These are phyloP conservation scores for Brassica cretica DNA, from an alignment of 345 rosid genomes.

Conservation along the genomic window DNA sequence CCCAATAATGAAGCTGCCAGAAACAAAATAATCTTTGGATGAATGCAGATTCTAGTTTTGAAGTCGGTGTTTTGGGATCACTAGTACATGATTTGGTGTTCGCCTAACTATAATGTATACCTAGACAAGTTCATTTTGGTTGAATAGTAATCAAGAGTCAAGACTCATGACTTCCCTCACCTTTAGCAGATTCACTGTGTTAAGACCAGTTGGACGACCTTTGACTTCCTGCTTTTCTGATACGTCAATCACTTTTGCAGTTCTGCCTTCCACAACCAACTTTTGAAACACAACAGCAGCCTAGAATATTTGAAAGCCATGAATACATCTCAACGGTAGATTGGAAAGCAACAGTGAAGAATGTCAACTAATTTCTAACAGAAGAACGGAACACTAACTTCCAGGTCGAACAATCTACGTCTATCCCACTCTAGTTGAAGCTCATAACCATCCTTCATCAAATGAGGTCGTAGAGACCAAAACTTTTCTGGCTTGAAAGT, in stretches of 20 bases:
- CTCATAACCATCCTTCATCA: slow-evolving; percentile 67
- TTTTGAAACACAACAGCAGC: slow-evolving; percentile 78
- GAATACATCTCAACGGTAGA: slow-evolving; percentile 5
- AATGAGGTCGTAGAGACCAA: slow-evolving; percentile 74
- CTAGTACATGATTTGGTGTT: slow-evolving; percentile 11
- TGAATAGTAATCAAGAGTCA: slow-evolving; percentile 6
- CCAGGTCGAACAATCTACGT: slow-evolving; percentile 76
- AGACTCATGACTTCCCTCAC: slow-evolving; percentile 43
- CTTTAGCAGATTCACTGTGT: slow-evolving; percentile 93
- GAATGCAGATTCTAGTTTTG: slow-evolving; percentile 5
- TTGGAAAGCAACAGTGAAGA: slow-evolving; percentile 20
- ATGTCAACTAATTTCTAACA: slow-evolving; percentile 18
- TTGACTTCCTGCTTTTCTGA: slow-evolving; percentile 80
- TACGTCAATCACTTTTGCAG: slow-evolving; percentile 63
- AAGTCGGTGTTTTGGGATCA: slow-evolving; percentile 12
- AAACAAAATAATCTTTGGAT: background rate
- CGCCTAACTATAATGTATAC: background rate
- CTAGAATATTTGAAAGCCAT: slow-evolving; percentile 47
- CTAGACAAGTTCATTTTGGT: slow-evolving; percentile 1
- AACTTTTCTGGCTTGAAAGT: slow-evolving; percentile 85
- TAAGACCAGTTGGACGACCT: slow-evolving; percentile 88
- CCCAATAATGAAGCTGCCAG: slow-evolving; percentile 9
- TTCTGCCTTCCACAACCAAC: slow-evolving; percentile 68
- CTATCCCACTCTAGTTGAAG: slow-evolving; percentile 95
- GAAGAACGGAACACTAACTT: slow-evolving; percentile 53